Percentiles rank a stretch among this genome's conserved stretches.
Conservation (phyloP, 768 basidiomycete species). For the Coprinellus micaceus region DNA sequence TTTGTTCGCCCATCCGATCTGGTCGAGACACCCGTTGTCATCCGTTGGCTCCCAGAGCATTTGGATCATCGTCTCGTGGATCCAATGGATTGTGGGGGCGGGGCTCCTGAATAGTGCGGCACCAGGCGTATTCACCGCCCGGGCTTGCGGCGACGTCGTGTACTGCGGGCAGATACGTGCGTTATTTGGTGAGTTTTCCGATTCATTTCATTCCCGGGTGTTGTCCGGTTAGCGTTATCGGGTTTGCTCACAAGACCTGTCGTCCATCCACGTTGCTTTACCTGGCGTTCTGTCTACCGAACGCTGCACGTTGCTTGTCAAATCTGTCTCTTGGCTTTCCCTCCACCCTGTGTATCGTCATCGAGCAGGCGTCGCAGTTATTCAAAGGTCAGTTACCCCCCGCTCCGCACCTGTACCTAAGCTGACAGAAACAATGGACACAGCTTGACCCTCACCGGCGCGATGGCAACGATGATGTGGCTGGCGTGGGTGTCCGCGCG, state of each 20-base stretch:
- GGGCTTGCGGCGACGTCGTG: conserved; percentile 40
- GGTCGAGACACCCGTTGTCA: conserved; percentile 48
- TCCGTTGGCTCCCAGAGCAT: conserved; percentile 58
- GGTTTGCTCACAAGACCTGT: background rate
- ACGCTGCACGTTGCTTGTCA: no score
- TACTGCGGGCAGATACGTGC: conserved; percentile 57
- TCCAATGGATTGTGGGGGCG: conserved; percentile 57
- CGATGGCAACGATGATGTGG: conserved; percentile 48
- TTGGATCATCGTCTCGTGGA: conserved; percentile 58
- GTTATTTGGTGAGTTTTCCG: conserved; percentile 41
- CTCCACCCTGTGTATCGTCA: no score
- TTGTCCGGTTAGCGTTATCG: background rate
- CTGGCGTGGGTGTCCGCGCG: conserved; percentile 50
- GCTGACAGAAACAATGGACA: no score
- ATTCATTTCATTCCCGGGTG: background rate
- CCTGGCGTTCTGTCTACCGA: no score
- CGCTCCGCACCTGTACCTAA: no score
- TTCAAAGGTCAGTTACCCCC: conserved; percentile 44
- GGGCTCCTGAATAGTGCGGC: conserved; percentile 48
- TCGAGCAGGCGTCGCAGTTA: conserved; percentile 38
- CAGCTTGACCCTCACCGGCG: conserved; percentile 45
- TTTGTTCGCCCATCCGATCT: conserved; percentile 57
- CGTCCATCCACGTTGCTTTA: background rate
- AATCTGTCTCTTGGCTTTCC: no score
- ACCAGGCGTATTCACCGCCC: conserved; percentile 38